Evolutionary conservation across 768 basidiomycete species (phyloP).

Genomic region (Russula abietina): DNA sequence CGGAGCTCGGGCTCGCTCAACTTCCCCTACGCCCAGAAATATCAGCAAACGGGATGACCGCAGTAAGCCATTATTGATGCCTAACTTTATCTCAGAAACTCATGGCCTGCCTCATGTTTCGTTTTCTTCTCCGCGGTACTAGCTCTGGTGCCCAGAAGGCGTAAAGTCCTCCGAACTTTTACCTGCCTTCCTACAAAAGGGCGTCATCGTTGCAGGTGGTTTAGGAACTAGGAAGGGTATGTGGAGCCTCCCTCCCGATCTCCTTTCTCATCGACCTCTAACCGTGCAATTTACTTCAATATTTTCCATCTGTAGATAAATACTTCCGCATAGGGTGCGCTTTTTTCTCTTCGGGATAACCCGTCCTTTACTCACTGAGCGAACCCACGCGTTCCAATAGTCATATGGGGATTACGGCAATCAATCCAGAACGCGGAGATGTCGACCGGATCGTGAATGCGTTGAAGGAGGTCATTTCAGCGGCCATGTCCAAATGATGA

Average conservation of each 20-base stretch:
- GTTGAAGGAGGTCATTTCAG: slow-evolving; percentile 52
- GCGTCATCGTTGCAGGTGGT: slow-evolving; percentile 82
- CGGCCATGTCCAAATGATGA: slow-evolving; percentile 28
- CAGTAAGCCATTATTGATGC: slow-evolving; percentile 40
- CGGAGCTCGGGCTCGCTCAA: slow-evolving; percentile 63
- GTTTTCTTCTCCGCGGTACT: background rate
- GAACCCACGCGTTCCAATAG: slow-evolving; percentile 33
- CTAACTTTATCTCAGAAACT: background rate
- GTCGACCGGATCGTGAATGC: slow-evolving; percentile 64
- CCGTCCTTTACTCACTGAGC: background rate
- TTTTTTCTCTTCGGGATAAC: background rate
- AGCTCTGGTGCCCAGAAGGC: slow-evolving; percentile 81
- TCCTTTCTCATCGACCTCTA: background rate
- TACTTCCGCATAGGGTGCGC: slow-evolving; percentile 84
- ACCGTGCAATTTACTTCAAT: slow-evolving; percentile 16
- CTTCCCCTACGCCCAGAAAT: slow-evolving; percentile 56
- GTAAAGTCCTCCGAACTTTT: slow-evolving; percentile 70
- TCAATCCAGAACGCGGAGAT: slow-evolving; percentile 64
- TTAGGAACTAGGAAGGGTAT: slow-evolving; percentile 33
- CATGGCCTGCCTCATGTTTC: background rate
- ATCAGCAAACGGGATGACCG: slow-evolving; percentile 94
- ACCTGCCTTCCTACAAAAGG: slow-evolving; percentile 62
- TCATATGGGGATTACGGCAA: slow-evolving; percentile 89
- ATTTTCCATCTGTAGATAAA: slow-evolving; percentile 44
- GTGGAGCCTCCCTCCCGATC: background rate